A percentile compares a stretch with the other conserved stretches of the same genome.
Evolutionary conservation across 805 yeast species (phyloP).

Genomic region (Barnettozyma pratensis): DNA sequence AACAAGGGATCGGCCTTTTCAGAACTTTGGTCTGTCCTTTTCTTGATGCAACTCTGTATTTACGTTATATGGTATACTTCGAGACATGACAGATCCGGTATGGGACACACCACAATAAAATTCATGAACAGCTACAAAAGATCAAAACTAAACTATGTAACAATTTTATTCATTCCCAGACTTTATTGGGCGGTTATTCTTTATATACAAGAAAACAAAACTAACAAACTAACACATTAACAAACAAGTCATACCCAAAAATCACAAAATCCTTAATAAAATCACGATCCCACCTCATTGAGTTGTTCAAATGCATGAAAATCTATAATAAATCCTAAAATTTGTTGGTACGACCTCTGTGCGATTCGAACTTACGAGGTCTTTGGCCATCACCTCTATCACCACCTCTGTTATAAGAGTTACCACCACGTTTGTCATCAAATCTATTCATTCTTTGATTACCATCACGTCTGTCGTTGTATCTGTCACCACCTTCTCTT

Average conservation of each 20-base stretch:
- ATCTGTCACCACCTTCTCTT: conserved; percentile 1
- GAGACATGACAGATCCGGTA: too few species aligned
- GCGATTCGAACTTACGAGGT: too few species aligned
- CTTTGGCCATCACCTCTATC: neutral
- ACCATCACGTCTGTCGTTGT: conserved; percentile 3
- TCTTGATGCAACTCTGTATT: neutral
- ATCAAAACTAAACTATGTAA: too few species aligned
- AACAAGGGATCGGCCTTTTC: neutral
- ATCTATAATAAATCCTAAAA: too few species aligned
- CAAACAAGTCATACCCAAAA: neutral
- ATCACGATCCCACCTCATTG: neutral
- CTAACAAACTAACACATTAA: neutral
- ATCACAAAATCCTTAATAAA: neutral
- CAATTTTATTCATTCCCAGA: too few species aligned
- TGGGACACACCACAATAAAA: too few species aligned
- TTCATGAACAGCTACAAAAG: too few species aligned
- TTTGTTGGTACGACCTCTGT: too few species aligned
- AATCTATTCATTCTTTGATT: neutral
- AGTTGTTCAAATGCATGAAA: neutral
- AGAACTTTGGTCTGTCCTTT: neutral
- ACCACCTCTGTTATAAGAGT: neutral
- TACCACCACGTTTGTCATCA: neutral
- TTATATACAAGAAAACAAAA: neutral
- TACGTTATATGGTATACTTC: neutral
- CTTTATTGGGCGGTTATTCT: neutral